phyloP scores from a whole-genome alignment of 1,284 basidiomycete genomes.

The Cerioporus squamosus region DNA sequence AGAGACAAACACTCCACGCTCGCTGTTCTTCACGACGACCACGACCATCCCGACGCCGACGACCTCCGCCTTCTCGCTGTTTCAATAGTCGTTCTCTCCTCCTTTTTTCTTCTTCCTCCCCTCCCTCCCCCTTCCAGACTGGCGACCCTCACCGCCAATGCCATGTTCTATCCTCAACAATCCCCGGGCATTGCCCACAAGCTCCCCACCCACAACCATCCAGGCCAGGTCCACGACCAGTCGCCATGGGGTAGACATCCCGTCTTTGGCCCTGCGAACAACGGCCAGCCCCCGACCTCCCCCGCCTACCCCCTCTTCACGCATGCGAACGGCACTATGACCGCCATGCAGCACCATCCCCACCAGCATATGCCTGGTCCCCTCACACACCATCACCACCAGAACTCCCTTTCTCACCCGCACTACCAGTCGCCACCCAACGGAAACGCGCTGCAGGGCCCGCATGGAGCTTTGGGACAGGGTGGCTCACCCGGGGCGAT shows the following conservation, averaged over 20 bases:
- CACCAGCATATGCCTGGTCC: conserved; percentile 47
- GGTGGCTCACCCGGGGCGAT: conserved; percentile 64
- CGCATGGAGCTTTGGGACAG: conserved; percentile 59
- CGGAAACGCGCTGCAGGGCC: conserved; percentile 49
- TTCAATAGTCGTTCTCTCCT: conserved; percentile 23
- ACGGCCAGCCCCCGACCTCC: conserved; percentile 66
- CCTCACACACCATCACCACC: conserved; percentile 67
- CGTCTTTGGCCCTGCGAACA: conserved; percentile 59
- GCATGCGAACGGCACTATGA: conserved; percentile 58
- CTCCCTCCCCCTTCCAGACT: conserved; percentile 18
- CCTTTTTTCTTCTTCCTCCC: neutral
- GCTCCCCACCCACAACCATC: conserved; percentile 55
- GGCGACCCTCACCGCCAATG: conserved; percentile 42
- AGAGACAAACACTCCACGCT: conserved; percentile 34
- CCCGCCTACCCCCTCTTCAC: conserved; percentile 75
- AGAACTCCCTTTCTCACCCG: conserved; percentile 63
- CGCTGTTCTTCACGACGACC: conserved; percentile 35
- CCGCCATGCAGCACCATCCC: conserved; percentile 61
- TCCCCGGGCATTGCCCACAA: conserved; percentile 79
- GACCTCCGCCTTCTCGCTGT: conserved; percentile 20
- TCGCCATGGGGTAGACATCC: conserved; percentile 68
- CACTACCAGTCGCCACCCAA: conserved; percentile 74
- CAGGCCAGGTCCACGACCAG: conserved; percentile 58
- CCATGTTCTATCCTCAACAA: conserved; percentile 82
- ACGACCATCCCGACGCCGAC: conserved; percentile 29